phyloP scores from a whole-genome alignment of 2,329 filamentous ascomycete species.

The Leptographium wingfieldii region DNA sequence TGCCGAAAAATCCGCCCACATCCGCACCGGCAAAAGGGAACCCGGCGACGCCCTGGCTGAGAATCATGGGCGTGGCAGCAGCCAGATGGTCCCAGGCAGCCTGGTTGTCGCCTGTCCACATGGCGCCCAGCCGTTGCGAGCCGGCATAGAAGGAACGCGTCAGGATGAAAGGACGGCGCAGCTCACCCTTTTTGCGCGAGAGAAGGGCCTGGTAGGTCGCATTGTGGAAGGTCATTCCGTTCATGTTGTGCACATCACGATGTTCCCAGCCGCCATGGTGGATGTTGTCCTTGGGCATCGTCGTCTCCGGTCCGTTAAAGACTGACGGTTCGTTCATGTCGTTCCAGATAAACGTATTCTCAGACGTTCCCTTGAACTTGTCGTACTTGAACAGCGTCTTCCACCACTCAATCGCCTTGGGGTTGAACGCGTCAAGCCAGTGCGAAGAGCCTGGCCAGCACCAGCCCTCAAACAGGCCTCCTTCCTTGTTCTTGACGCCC shows the following conservation, averaged over 20 bases:
- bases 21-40: slow-evolving; percentile 93
- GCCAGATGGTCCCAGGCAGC: slow-evolving; percentile 84
- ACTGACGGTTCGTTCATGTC: slow-evolving; percentile 99
- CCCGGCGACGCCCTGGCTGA: slow-evolving; percentile 84
- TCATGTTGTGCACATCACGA: slow-evolving; percentile 89
- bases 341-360: slow-evolving; percentile 94
- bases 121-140: slow-evolving; percentile 78
- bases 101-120: slow-evolving; percentile 99
- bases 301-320: slow-evolving; percentile 95
- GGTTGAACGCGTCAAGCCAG: slow-evolving; percentile 95
- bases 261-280: slow-evolving; percentile 92
- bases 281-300: slow-evolving; percentile 97
- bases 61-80: slow-evolving; percentile 83
- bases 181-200: slow-evolving; percentile 74
- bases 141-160: slow-evolving; percentile 89
- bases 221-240: slow-evolving; percentile 91
- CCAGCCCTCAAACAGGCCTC: slow-evolving; percentile 85
- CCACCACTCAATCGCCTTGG: slow-evolving; percentile 89
- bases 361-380: slow-evolving; percentile 70
- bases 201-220: slow-evolving; percentile 79
- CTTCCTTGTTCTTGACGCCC: slow-evolving; percentile 81
- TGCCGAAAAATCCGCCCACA: slow-evolving; percentile 95
- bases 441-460: slow-evolving; percentile 97
- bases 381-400: slow-evolving; percentile 76
- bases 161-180: slow-evolving; percentile 78